Evolutionary conservation across 2,329 filamentous ascomycete species (phyloP).

Genomic region (Clarireedia sp.): DNA sequence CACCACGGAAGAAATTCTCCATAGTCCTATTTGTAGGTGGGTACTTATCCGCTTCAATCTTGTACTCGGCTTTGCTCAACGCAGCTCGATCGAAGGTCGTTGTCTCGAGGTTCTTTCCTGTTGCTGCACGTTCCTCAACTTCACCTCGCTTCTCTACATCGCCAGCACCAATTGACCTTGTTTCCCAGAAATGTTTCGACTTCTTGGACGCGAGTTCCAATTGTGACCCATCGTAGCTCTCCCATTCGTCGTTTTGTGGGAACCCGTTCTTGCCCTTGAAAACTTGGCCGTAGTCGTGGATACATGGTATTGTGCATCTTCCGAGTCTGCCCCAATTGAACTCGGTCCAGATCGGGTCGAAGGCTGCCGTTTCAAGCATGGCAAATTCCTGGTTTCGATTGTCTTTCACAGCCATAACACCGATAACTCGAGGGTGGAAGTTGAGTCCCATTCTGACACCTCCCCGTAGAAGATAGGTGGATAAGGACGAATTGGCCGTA

Average conservation of each 20-base stretch:
- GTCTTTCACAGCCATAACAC: constrained; percentile 49
- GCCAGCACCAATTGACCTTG: constrained; percentile 11
- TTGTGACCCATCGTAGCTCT: constrained; percentile 40
- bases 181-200: constrained; percentile 23
- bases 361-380: constrained; percentile 50
- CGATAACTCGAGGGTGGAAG: constrained; percentile 47
- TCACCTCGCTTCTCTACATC: constrained; percentile 11
- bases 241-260: constrained; percentile 43
- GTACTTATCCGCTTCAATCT: constrained; percentile 41
- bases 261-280: constrained; percentile 41
- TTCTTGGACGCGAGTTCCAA: constrained; percentile 26
- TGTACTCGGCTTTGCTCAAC: constrained; percentile 35
- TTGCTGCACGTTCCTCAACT: constrained; percentile 13
- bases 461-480: constrained; percentile 45
- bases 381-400: constrained; percentile 43
- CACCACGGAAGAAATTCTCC: constrained; percentile 47
- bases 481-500: constrained; percentile 46
- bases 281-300: constrained; percentile 44
- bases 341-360: constrained; percentile 50
- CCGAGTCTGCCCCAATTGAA: constrained; percentile 46
- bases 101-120: not conserved
- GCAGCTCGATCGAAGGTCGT: constrained; percentile 19
- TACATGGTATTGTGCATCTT: constrained; percentile 45
- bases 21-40: constrained; percentile 48
- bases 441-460: constrained; percentile 50